Evolutionary conservation across 306 rosid species (phyloP).

Genomic region (Quercus suber): DNA sequence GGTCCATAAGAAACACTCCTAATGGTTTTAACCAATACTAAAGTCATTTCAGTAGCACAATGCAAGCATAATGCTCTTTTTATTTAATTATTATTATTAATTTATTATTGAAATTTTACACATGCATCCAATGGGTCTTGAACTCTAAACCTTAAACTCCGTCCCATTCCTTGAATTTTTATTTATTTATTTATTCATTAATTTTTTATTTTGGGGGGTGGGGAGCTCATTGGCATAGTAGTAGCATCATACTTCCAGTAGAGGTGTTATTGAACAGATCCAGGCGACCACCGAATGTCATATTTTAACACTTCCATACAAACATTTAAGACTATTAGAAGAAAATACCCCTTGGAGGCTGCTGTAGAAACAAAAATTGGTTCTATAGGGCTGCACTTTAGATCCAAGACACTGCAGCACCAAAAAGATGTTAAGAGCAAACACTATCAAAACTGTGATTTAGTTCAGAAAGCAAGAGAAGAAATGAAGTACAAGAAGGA

Average conservation of each 20-base stretch:
- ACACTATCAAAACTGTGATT: too few relatives aligned
- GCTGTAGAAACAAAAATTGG: constrained; percentile 93
- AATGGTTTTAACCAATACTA: background rate
- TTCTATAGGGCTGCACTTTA: constrained; percentile 97
- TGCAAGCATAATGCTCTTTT: background rate
- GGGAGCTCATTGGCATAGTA: too few relatives aligned
- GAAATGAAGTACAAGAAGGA: too few relatives aligned
- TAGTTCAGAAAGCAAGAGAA: too few relatives aligned
- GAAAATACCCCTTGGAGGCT: constrained; percentile 79
- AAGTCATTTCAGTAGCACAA: constrained; percentile 9
- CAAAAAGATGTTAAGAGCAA: constrained; percentile 12
- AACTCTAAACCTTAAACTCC: too few relatives aligned
- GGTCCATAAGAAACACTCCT: background rate
- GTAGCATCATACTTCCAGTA: background rate
- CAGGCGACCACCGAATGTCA: background rate
- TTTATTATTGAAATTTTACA: too few relatives aligned
- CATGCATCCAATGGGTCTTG: too few relatives aligned
- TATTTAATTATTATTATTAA: too few relatives aligned
- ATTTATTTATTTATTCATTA: too few relatives aligned
- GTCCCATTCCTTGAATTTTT: too few relatives aligned
- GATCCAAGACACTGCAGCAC: constrained; percentile 77
- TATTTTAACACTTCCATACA: constrained; percentile 1
- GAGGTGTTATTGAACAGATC: background rate
- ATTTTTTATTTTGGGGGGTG: too few relatives aligned
- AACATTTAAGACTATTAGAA: constrained; percentile 9